Conservation (phyloP, 305 asterid species). For the Solanum hybrid region DNA sequence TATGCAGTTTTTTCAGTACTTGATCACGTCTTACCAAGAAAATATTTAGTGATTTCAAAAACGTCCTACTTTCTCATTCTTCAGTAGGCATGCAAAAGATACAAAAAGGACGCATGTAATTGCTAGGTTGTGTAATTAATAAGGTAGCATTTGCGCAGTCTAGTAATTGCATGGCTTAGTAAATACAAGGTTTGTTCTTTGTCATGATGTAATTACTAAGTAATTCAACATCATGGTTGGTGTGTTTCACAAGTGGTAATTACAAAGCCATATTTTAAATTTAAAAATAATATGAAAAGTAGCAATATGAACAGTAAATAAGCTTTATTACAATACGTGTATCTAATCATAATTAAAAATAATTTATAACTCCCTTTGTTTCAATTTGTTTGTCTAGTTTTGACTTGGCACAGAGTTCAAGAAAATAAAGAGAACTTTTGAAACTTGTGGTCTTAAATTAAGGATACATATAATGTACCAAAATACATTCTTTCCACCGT, state of each 20-base stretch:
- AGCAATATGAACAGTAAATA: not conserved
- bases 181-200: not conserved
- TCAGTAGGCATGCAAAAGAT: not conserved
- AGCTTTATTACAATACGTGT: not conserved
- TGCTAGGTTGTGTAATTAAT: not conserved
- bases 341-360: not conserved
- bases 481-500: not conserved
- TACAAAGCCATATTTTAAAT: not conserved
- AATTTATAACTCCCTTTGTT: not conserved
- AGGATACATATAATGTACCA: not conserved
- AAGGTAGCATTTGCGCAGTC: not conserved
- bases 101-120: not conserved
- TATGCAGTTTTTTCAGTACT: slow-evolving; percentile 2
- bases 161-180: not conserved
- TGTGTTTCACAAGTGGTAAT: not conserved
- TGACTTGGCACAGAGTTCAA: not conserved
- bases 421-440: not conserved
- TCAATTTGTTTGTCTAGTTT: not conserved
- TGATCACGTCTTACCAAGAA: not conserved
- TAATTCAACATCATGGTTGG: not conserved
- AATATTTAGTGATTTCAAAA: not conserved
- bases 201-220: not conserved
- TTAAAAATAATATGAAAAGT: not conserved
- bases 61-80: not conserved
- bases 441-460: not conserved